Evolutionary conservation across 176 grass and related monocot species (phyloP).

Genomic region (Raddia guianensis): DNA sequence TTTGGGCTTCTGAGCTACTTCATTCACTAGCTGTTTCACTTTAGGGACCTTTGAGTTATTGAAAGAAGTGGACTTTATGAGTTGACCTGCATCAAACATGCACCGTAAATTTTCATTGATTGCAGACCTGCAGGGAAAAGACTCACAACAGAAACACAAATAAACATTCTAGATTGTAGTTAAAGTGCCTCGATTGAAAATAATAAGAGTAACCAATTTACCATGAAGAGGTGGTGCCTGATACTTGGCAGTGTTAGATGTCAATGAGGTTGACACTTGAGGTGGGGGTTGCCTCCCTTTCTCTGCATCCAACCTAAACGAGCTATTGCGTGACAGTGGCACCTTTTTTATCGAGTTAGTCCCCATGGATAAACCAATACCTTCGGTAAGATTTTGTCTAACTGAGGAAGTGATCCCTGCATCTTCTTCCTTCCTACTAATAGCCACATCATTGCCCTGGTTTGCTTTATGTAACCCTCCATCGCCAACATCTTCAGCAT

Average conservation of each 20-base stretch:
- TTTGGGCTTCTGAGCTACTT: slow-evolving; percentile 73
- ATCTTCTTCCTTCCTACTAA: slow-evolving; percentile 47
- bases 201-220: slow-evolving; percentile 49
- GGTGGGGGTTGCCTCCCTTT: slow-evolving; percentile 56
- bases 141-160: slow-evolving; percentile 23
- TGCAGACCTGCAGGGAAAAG: not conserved
- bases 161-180: slow-evolving; percentile 18
- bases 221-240: slow-evolving; percentile 48
- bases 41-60: slow-evolving; percentile 90
- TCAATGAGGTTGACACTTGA: slow-evolving; percentile 33
- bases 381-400: slow-evolving; percentile 37
- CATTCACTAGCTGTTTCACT: slow-evolving; percentile 81
- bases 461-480: slow-evolving; percentile 42
- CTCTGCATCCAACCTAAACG: slow-evolving; percentile 41
- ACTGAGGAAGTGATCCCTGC: slow-evolving; percentile 19
- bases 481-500: slow-evolving; percentile 46
- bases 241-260: slow-evolving; percentile 44
- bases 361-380: slow-evolving; percentile 25
- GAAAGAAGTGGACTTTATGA: slow-evolving; percentile 78
- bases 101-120: not conserved
- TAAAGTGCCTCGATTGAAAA: slow-evolving; percentile 27
- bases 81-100: slow-evolving; percentile 55
- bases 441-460: slow-evolving; percentile 31
- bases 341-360: slow-evolving; percentile 47
- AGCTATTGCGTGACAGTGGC: slow-evolving; percentile 34